Evolutionary conservation across 73 alveolate species (phyloP).

Genomic region (Tetrahymena thermophila): DNA sequence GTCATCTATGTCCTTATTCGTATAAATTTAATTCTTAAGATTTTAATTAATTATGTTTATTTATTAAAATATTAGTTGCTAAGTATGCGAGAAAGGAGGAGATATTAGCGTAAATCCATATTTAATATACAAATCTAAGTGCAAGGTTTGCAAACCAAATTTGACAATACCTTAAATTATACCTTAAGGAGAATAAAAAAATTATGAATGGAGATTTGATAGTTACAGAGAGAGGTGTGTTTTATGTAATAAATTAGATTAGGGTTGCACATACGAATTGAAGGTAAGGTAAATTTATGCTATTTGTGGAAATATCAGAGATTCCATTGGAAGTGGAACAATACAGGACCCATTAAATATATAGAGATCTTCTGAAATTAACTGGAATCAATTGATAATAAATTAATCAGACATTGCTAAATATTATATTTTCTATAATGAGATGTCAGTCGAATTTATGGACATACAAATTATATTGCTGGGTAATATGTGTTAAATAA

Average conservation of each 20-base stretch:
- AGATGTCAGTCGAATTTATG: neutral
- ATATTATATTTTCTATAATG: neutral
- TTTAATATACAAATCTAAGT: neutral
- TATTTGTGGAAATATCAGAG: neutral
- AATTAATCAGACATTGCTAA: neutral
- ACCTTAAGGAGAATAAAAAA: neutral
- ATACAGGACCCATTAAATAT: neutral
- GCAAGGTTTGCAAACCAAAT: neutral
- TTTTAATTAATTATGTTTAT: neutral
- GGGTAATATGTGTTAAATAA: neutral
- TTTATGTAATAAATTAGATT: neutral
- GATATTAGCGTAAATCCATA: neutral
- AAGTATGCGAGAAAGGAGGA: neutral
- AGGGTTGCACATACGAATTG: neutral
- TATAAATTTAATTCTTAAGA: neutral
- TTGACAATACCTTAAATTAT: neutral
- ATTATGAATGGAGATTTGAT: neutral
- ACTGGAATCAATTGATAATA: neutral
- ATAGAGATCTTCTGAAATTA: neutral
- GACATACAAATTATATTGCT: neutral
- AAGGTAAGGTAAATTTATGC: neutral
- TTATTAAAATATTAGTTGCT: neutral
- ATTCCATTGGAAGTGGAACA: neutral
- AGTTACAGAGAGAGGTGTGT: neutral
- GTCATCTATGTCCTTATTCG: neutral